Evolutionary conservation across 208 protist species (phyloP).

Genomic region (Histomonas meleagridis): DNA sequence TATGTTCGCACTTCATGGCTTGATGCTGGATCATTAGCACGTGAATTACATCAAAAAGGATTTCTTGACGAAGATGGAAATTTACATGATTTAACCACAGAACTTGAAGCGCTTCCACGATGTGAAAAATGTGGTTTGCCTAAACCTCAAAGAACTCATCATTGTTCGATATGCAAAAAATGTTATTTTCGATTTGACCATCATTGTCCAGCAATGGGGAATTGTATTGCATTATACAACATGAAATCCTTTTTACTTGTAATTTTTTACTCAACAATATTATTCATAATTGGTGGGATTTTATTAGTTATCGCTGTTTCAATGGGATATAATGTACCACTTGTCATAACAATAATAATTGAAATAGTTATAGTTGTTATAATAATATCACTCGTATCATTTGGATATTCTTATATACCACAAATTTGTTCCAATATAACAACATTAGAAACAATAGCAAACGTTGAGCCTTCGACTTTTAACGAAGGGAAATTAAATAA

Average conservation of each 20-base stretch:
- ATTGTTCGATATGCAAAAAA: not conserved
- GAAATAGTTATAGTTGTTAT: not conserved
- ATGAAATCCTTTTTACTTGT: slow-evolving; percentile 12
- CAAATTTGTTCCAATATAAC: not conserved
- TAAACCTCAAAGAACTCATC: not conserved
- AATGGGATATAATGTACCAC: too few species aligned
- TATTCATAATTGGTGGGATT: not conserved
- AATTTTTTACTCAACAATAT: too few species aligned
- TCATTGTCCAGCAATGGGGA: slow-evolving; percentile 11
- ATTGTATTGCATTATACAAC: slow-evolving; percentile 30
- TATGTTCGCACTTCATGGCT: not conserved
- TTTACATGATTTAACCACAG: not conserved
- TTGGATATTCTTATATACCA: slow-evolving; percentile 4
- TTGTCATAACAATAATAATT: not conserved
- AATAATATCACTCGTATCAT: not conserved
- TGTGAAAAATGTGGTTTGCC: not conserved
- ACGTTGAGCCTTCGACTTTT: not conserved
- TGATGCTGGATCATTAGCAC: not conserved
- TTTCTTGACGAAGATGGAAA: not conserved
- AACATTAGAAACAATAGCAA: not conserved
- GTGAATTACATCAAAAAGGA: not conserved
- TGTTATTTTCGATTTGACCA: slow-evolving; percentile 33
- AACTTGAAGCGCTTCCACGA: not conserved
- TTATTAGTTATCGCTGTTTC: not conserved
- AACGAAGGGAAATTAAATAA: not conserved